Percentiles rank a stretch among this genome's conserved stretches.
Evolutionary conservation across 1,139 yeast species (phyloP).

Genomic region (Taphrina deformans): DNA sequence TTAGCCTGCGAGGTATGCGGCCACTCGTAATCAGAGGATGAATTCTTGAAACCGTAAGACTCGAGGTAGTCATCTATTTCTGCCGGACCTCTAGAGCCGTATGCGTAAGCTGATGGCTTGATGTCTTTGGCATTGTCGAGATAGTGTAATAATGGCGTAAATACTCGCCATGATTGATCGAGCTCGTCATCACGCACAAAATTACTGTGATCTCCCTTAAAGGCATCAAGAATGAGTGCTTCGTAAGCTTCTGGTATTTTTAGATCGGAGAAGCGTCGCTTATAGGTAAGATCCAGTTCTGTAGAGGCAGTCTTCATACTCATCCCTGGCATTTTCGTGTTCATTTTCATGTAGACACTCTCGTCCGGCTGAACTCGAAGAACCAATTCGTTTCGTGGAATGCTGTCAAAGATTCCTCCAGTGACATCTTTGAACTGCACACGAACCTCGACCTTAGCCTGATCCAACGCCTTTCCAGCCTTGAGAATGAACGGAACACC

Average conservation of each 20-base stretch:
- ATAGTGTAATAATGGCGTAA: constrained; percentile 82
- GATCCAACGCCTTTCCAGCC: constrained; percentile 72
- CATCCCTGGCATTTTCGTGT: constrained; percentile 90
- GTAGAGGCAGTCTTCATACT: constrained; percentile 77
- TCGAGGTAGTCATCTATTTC: constrained; percentile 61
- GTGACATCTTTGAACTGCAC: constrained; percentile 87
- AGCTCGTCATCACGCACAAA: constrained; percentile 98
- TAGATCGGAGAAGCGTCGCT: constrained; percentile 76
- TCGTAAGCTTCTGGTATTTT: constrained; percentile 95
- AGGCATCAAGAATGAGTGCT: constrained; percentile 85
- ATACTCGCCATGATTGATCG: constrained; percentile 86
- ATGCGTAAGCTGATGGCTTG: constrained; percentile 67
- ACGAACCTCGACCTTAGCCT: constrained; percentile 80
- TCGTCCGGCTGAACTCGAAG: constrained; percentile 93
- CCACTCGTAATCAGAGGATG: constrained; percentile 71
- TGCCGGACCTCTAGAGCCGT: constrained; percentile 89
- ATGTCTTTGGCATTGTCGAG: constrained; percentile 58
- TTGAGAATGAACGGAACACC: constrained; percentile 94
- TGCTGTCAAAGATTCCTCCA: constrained; percentile 74
- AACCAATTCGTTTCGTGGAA: constrained; percentile 89
- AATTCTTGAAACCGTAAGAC: constrained; percentile 68
- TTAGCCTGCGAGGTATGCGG: constrained; percentile 47
- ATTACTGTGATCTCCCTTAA: constrained; percentile 91
- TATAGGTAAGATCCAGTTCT: constrained; percentile 85
- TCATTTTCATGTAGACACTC: constrained; percentile 87